Evolutionary conservation across 345 rosid genomes (phyloP).

Genomic region (Pugionium cornutum): DNA sequence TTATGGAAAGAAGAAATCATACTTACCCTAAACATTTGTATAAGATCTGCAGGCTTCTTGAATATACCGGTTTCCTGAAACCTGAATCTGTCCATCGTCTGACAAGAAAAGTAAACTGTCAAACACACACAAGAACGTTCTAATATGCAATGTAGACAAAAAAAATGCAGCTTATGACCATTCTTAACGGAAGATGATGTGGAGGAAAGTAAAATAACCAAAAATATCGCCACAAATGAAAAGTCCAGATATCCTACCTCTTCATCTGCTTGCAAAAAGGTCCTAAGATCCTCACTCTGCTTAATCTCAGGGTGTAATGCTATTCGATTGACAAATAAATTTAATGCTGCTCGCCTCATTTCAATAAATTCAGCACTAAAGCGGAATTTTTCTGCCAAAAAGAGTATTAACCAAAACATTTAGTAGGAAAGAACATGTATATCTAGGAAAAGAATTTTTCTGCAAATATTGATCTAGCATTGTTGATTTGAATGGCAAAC

Average conservation of each 20-base stretch:
- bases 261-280: constrained; percentile 95
- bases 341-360: constrained; percentile 88
- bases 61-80: constrained; percentile 78
- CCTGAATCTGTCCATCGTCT: constrained; percentile 98
- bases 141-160: constrained; percentile 5
- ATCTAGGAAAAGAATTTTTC: too few relatives aligned
- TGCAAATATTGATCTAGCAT: too few relatives aligned
- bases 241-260: constrained; percentile 54
- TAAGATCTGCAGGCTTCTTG: constrained; percentile 87
- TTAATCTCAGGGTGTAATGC: constrained; percentile 84
- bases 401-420: constrained; percentile 2
- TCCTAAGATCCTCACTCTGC: constrained; percentile 90
- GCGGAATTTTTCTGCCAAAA: constrained; percentile 81
- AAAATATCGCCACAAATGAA: background rate
- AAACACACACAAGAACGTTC: constrained; percentile 4
- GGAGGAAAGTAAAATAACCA: background rate
- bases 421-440: too few relatives aligned
- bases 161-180: constrained; percentile 10
- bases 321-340: constrained; percentile 82
- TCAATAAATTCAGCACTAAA: constrained; percentile 98
- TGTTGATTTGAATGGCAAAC: too few relatives aligned
- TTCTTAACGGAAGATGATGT: background rate
- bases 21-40: constrained; percentile 94
- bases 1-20: constrained; percentile 23
- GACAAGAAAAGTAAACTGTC: constrained; percentile 36